phyloP scores from a whole-genome alignment of 495 filamentous ascomycete species.

The Lasiosphaeria ovina region DNA sequence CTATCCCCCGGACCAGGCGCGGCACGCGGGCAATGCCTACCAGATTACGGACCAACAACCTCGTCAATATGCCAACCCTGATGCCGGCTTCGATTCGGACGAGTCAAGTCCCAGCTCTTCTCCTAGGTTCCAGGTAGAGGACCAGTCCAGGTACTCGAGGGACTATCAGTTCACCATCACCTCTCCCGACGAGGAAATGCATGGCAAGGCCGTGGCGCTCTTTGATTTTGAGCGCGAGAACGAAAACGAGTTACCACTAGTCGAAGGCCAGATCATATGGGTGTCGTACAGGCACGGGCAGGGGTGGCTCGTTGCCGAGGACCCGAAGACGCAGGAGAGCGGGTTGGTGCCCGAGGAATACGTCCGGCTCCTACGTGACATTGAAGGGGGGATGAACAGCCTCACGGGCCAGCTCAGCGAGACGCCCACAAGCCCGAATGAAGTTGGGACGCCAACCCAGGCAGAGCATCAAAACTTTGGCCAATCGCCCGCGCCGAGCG shows the following conservation, averaged over 20 bases:
- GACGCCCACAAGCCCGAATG: conserved; percentile 45
- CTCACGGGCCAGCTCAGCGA: conserved; percentile 45
- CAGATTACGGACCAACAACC: conserved; percentile 41
- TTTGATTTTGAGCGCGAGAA: conserved; percentile 95
- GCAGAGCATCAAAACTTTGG: conserved; percentile 45
- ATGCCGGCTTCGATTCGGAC: conserved; percentile 56
- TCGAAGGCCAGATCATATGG: conserved; percentile 94
- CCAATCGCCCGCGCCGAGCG: conserved; percentile 43
- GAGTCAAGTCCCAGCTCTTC: conserved; percentile 56
- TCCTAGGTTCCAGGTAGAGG: conserved; percentile 46
- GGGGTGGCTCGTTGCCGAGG: conserved; percentile 95
- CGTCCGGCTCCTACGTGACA: conserved; percentile 87
- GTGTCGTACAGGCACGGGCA: conserved; percentile 94
- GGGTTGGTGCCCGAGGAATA: conserved; percentile 97
- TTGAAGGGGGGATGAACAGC: conserved; percentile 65
- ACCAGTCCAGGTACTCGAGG: conserved; percentile 72
- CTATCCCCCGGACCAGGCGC: conserved; percentile 65
- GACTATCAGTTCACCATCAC: conserved; percentile 95
- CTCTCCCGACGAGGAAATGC: conserved; percentile 95
- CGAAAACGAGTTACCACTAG: conserved; percentile 89
- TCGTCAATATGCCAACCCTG: conserved; percentile 58
- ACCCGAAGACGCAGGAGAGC: conserved; percentile 80
- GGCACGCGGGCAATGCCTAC: conserved; percentile 49
- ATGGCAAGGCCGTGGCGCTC: conserved; percentile 91
- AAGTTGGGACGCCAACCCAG: conserved; percentile 56